Conservation (phyloP, 2,329 filamentous ascomycete species). For the Penicillium sp. region DNA sequence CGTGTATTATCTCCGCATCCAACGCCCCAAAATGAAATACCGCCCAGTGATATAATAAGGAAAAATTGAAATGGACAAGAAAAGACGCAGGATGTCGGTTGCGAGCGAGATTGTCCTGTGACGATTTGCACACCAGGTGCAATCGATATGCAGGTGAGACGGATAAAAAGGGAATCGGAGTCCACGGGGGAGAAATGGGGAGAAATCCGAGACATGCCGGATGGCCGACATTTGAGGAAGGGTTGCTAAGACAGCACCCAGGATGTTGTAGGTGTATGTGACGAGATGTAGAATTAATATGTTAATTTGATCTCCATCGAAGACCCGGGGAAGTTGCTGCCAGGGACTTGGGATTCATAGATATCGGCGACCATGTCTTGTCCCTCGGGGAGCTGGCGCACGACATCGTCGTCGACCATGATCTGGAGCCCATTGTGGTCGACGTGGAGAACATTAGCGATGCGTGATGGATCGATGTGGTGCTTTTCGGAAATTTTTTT, state of each 20-base stretch:
- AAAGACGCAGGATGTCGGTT: slow-evolving; percentile 2
- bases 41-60: slow-evolving; percentile 21
- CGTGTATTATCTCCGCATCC: slow-evolving; percentile 46
- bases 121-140: slow-evolving; percentile 12
- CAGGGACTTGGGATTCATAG: slow-evolving; percentile 55
- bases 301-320: slow-evolving; percentile 58
- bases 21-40: slow-evolving; percentile 35
- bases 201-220: not conserved
- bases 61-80: slow-evolving; percentile 11
- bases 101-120: slow-evolving; percentile 2
- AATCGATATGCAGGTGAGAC: slow-evolving; percentile 1
- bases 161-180: not conserved
- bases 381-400: slow-evolving; percentile 81
- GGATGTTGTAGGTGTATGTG: not conserved
- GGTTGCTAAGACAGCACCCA: not conserved
- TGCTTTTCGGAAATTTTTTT: slow-evolving; percentile 77
- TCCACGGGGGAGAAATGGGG: not conserved
- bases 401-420: slow-evolving; percentile 87
- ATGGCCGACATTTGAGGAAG: not conserved
- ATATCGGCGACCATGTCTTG: slow-evolving; percentile 82
- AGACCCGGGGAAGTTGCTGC: slow-evolving; percentile 22
- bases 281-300: slow-evolving; percentile 47
- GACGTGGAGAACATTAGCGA: slow-evolving; percentile 73
- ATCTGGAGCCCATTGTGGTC: slow-evolving; percentile 78
- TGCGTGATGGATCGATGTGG: slow-evolving; percentile 72